These are phyloP conservation scores for Trichoderma sp. DNA, from an alignment of 2,329 filamentous ascomycete genomes.

Conservation along the genomic window DNA sequence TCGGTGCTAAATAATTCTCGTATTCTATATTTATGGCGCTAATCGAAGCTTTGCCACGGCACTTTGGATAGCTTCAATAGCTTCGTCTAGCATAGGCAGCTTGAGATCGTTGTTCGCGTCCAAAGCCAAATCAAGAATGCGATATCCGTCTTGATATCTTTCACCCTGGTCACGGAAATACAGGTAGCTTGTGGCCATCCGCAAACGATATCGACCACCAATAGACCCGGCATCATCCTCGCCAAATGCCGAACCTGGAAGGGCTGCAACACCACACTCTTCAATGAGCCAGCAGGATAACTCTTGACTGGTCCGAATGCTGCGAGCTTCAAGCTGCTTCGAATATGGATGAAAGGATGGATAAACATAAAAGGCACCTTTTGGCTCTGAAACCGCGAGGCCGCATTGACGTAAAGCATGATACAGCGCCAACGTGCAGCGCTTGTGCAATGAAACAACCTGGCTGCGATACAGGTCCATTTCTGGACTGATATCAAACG, in stretches of 20 bases:
- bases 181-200: not conserved
- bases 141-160: not conserved
- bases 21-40: not conserved
- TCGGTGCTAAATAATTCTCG: not conserved
- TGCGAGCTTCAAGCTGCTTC: not conserved
- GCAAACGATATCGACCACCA: not conserved
- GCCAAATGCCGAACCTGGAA: not conserved
- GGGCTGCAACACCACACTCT: not conserved
- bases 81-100: not conserved
- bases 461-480: not conserved
- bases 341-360: not conserved
- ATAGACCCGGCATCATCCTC: not conserved
- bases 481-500: not conserved
- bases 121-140: not conserved
- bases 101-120: not conserved
- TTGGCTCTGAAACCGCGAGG: not conserved
- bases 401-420: not conserved
- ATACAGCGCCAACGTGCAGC: not conserved
- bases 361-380: not conserved
- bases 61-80: not conserved
- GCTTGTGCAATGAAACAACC: not conserved
- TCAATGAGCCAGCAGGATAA: not conserved
- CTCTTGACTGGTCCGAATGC: not conserved
- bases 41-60: not conserved
- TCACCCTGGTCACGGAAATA: not conserved